These are phyloP conservation scores for Lactarius hatsudake DNA, from an alignment of 768 basidiomycete species.

Conservation along the genomic window DNA sequence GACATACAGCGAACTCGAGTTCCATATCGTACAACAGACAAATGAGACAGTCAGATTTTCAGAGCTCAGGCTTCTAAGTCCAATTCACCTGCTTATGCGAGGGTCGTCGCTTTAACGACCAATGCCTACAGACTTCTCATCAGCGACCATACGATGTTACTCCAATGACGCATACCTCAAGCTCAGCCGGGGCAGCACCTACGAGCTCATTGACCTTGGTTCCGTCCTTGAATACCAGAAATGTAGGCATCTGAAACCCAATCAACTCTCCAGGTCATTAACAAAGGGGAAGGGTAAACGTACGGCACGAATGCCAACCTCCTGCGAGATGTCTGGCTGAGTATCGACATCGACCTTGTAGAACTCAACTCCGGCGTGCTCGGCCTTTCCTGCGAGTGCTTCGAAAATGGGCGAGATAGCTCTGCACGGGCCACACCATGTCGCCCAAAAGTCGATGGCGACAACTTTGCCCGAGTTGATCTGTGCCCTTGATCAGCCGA, in stretches of 20 bases:
- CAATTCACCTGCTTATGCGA: background rate
- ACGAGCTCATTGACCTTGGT: slow-evolving; percentile 40
- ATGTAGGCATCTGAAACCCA: slow-evolving; percentile 43
- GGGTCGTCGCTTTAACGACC: accelerated
- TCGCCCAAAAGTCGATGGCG: slow-evolving; percentile 74
- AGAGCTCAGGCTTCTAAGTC: background rate
- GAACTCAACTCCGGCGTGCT: slow-evolving; percentile 45
- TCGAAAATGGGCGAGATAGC: slow-evolving; percentile 65
- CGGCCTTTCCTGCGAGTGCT: slow-evolving; percentile 40
- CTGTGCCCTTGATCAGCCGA: slow-evolving; percentile 28
- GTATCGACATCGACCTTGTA: slow-evolving; percentile 76
- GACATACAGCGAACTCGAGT: background rate
- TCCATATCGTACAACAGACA: background rate
- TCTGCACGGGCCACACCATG: slow-evolving; percentile 74
- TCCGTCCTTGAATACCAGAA: slow-evolving; percentile 39
- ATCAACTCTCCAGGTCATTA: background rate
- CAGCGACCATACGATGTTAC: background rate
- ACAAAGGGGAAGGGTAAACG: slow-evolving; percentile 30
- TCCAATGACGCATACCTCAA: slow-evolving; percentile 38
- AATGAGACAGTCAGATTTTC: background rate
- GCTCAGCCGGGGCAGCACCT: slow-evolving; percentile 45
- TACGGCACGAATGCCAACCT: slow-evolving; percentile 62
- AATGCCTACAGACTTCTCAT: background rate
- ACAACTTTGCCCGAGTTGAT: slow-evolving; percentile 47
- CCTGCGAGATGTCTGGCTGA: slow-evolving; percentile 49